Conservation (phyloP, 169 alveolate genomes). For the Cryptosporidium sp. region DNA sequence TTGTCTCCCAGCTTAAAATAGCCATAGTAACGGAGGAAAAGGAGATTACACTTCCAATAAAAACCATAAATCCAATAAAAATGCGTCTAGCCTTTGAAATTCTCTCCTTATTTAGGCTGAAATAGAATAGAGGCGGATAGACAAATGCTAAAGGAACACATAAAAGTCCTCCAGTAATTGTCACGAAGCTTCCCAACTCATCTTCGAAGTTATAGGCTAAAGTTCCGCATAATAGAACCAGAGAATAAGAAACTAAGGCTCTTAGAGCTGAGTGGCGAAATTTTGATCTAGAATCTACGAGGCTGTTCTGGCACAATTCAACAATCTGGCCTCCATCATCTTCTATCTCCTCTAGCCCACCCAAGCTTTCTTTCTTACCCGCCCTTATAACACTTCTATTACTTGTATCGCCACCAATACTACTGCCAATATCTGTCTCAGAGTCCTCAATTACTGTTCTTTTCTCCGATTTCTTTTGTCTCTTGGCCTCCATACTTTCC, state of each 20-base stretch:
- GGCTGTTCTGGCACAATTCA: not conserved
- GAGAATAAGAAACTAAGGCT: conserved; percentile 43
- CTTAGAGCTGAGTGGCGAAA: conserved; percentile 25
- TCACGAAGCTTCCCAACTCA: conserved; percentile 53
- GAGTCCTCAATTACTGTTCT: not conserved
- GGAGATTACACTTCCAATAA: conserved; percentile 36
- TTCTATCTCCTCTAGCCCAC: not conserved
- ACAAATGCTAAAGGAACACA: conserved; percentile 73
- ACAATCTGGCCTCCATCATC: not conserved
- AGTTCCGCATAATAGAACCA: conserved; percentile 41
- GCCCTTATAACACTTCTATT: too few relatives aligned
- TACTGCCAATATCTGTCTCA: not conserved
- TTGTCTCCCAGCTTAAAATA: conserved; percentile 66
- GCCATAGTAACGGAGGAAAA: conserved; percentile 62
- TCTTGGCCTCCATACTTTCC: not conserved
- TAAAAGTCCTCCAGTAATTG: conserved; percentile 60
- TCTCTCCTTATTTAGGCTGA: conserved; percentile 4
- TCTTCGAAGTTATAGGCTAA: conserved; percentile 62
- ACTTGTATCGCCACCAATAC: not conserved
- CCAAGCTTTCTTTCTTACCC: not conserved
- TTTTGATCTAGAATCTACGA: not conserved
- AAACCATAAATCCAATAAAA: conserved; percentile 1
- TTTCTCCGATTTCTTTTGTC: not conserved
- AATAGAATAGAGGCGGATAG: conserved; percentile 61
- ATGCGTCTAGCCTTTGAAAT: not conserved